Conservation (phyloP, 179 eudicot genomes). For the Vitellaria paradoxa region DNA sequence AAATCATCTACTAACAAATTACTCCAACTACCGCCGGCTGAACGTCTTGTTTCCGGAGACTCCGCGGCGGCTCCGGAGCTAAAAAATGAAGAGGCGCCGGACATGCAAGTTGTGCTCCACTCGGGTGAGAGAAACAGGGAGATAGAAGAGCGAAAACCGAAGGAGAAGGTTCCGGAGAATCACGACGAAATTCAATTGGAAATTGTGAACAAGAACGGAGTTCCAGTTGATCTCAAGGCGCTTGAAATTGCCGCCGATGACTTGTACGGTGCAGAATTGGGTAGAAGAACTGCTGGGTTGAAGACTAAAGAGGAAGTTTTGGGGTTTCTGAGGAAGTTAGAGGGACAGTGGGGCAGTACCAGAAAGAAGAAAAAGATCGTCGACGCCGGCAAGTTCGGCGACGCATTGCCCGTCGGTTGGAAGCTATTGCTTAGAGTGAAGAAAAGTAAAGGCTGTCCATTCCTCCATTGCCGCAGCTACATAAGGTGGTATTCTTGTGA, state of each 20-base stretch:
- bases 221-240: constrained; percentile 41
- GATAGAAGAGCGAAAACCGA: constrained; percentile 14
- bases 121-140: constrained; percentile 7
- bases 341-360: constrained; percentile 56
- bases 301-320: constrained; percentile 44
- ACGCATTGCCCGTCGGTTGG: constrained; percentile 67
- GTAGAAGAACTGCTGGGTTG: constrained; percentile 39
- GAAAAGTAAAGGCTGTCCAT: constrained; percentile 38
- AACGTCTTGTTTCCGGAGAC: neutral
- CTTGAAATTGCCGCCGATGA: constrained; percentile 31
- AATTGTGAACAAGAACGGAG: constrained; percentile 39
- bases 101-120: neutral
- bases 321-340: constrained; percentile 34
- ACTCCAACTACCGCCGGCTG: neutral
- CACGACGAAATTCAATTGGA: constrained; percentile 23
- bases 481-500: constrained; percentile 40
- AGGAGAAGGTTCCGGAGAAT: constrained; percentile 5
- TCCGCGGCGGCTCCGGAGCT: neutral
- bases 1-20: neutral
- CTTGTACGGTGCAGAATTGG: constrained; percentile 35
- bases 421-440: constrained; percentile 54
- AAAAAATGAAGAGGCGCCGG: neutral
- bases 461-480: constrained; percentile 60
- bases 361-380: constrained; percentile 54
- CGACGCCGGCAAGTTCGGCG: constrained; percentile 42